Percentiles rank a stretch among this genome's conserved stretches.
phyloP scores from a whole-genome alignment of 164 flowering plant genomes.

The Taxillus chinensis region DNA sequence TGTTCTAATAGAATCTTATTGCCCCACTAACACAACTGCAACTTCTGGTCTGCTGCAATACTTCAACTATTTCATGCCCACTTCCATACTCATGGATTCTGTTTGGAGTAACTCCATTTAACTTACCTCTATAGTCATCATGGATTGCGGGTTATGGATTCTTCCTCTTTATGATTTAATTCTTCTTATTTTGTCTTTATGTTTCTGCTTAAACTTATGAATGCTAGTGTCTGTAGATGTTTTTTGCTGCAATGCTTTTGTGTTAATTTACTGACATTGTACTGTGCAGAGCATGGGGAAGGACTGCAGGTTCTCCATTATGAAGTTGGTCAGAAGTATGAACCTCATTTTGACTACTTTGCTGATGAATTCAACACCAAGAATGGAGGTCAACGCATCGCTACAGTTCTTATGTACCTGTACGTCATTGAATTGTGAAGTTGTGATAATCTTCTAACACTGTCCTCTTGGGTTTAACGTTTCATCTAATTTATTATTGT shows the following conservation, averaged over 20 bases:
- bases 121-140: neutral
- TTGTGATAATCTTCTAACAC: neutral
- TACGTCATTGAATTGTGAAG: conserved; percentile 16
- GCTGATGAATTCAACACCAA: conserved; percentile 60
- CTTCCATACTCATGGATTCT: neutral
- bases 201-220: too few species aligned
- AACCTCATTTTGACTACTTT: conserved; percentile 91
- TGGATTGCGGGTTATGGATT: neutral
- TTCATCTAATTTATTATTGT: neutral
- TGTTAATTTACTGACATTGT: neutral
- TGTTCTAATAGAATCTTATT: too few species aligned
- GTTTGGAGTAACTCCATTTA: neutral
- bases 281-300: conserved; percentile 78
- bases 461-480: neutral
- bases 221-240: too few species aligned
- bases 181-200: too few species aligned
- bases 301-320: conserved; percentile 89
- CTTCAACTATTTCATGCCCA: too few species aligned
- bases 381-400: conserved; percentile 85
- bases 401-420: conserved; percentile 94
- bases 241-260: too few species aligned
- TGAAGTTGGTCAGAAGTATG: conserved; percentile 90
- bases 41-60: too few species aligned
- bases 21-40: too few species aligned
- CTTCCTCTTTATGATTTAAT: too few species aligned